Conservation (phyloP, 2,329 filamentous ascomycete species). For the Botryotinia convoluta region DNA sequence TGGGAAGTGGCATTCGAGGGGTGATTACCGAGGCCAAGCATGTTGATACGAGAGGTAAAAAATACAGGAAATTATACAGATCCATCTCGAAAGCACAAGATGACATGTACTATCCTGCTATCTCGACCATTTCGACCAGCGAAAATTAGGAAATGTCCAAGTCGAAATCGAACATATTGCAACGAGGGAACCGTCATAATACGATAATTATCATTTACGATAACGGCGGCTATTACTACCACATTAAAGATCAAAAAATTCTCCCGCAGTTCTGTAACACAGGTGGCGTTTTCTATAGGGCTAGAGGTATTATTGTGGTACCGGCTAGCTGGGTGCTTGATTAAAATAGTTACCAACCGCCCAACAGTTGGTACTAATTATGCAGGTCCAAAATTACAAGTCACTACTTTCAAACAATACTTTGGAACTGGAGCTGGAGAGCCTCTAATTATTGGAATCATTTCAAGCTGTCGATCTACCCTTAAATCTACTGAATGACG, state of each 20-base stretch:
- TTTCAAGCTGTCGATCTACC: too few species aligned
- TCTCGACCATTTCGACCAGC: background rate
- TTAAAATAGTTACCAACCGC: background rate
- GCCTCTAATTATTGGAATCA: background rate
- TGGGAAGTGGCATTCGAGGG: too few species aligned
- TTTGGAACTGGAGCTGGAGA: background rate
- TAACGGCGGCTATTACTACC: background rate
- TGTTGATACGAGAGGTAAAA: too few species aligned
- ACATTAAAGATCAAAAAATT: background rate
- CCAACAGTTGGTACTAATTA: background rate
- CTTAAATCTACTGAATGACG: background rate
- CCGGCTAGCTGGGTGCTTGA: background rate
- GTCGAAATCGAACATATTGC: background rate
- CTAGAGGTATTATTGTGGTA: background rate
- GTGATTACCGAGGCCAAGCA: too few species aligned
- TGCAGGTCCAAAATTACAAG: background rate
- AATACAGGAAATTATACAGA: too few species aligned
- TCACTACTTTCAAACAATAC: background rate
- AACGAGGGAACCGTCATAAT: background rate
- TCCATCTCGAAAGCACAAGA: too few species aligned
- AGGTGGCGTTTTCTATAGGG: background rate
- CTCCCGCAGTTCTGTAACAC: background rate
- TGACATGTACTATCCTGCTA: too few species aligned
- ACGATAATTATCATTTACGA: background rate
- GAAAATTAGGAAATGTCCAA: background rate